Conservation (phyloP, 2,329 filamentous ascomycete genomes). For the Cladosporium sp. region DNA sequence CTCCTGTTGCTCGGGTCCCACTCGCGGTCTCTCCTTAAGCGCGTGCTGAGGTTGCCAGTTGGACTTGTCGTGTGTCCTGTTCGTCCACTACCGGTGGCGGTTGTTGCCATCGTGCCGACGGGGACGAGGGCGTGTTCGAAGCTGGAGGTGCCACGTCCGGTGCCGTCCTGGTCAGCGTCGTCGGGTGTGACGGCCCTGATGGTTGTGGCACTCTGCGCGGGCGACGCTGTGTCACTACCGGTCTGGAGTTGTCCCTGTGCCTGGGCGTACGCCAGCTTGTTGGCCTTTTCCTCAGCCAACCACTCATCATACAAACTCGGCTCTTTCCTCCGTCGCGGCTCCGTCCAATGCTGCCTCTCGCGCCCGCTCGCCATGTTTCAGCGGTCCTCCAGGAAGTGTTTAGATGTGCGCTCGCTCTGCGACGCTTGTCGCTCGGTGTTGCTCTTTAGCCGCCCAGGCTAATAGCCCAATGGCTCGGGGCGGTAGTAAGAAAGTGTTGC, state of each 20-base stretch:
- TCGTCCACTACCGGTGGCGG: slow-evolving; percentile 16
- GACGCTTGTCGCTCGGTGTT: not conserved
- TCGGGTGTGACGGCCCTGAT: slow-evolving; percentile 15
- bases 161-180: not conserved
- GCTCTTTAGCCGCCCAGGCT: slow-evolving; percentile 10
- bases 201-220: not conserved
- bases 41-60: slow-evolving; percentile 6
- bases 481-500: not conserved
- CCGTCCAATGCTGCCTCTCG: slow-evolving; percentile 14
- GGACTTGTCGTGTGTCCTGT: slow-evolving; percentile 8
- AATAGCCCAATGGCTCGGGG: slow-evolving; percentile 9
- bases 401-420: not conserved
- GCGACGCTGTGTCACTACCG: slow-evolving; percentile 10
- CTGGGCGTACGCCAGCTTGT: slow-evolving; percentile 2
- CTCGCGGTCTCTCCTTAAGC: slow-evolving; percentile 18
- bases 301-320: slow-evolving; percentile 31
- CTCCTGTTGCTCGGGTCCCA: slow-evolving; percentile 17
- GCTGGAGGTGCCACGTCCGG: slow-evolving; percentile 25
- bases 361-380: slow-evolving; percentile 7
- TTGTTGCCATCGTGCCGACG: slow-evolving; percentile 25
- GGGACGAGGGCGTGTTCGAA: slow-evolving; percentile 29
- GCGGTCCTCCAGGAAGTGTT: not conserved
- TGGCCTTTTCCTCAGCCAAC: slow-evolving; percentile 23
- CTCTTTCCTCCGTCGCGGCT: slow-evolving; percentile 23
- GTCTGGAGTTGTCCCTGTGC: slow-evolving; percentile 3